Percentiles rank a stretch among this genome's conserved stretches.
These are phyloP conservation scores for Marvania coccoides DNA, from an alignment of 139 green algal species.

Conservation along the genomic window DNA sequence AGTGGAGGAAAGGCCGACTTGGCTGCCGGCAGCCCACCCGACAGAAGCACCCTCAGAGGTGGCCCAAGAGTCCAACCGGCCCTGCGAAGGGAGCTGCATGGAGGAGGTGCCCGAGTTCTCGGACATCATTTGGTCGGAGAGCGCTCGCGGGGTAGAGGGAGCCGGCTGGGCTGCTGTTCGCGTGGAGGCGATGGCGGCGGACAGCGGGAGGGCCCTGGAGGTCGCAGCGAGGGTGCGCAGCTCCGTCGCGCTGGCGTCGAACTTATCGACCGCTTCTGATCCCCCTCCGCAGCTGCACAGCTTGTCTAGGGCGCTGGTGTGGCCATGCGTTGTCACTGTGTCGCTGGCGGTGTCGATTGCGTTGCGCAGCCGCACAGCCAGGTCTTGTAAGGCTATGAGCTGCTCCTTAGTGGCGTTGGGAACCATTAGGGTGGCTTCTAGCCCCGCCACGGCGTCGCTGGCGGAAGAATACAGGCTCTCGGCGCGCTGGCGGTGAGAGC, in stretches of 20 bases:
- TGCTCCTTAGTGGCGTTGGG: not conserved
- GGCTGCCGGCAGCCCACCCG: not conserved
- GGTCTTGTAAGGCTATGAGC: constrained; percentile 1
- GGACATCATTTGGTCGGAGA: not conserved
- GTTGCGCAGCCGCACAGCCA: not conserved
- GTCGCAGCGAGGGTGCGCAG: not conserved
- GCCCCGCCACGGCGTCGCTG: constrained; percentile 18
- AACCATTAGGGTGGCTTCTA: constrained; percentile 31
- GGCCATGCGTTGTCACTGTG: constrained; percentile 16
- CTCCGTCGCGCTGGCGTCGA: not conserved
- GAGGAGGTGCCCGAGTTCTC: not conserved
- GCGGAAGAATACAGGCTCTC: too few relatives aligned
- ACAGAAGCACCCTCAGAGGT: too few relatives aligned
- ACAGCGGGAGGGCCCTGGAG: not conserved
- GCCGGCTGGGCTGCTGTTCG: not conserved
- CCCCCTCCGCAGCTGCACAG: constrained; percentile 5
- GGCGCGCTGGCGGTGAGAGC: too few relatives aligned
- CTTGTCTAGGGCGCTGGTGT: constrained; percentile 6
- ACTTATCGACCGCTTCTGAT: not conserved
- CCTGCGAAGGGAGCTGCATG: too few relatives aligned
- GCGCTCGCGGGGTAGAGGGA: not conserved
- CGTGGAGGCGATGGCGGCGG: not conserved
- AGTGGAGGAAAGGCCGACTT: not conserved
- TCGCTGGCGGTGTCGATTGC: constrained; percentile 3
- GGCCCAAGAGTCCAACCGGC: too few relatives aligned